Conservation (phyloP, 768 basidiomycete species). For the Mycena galopus region DNA sequence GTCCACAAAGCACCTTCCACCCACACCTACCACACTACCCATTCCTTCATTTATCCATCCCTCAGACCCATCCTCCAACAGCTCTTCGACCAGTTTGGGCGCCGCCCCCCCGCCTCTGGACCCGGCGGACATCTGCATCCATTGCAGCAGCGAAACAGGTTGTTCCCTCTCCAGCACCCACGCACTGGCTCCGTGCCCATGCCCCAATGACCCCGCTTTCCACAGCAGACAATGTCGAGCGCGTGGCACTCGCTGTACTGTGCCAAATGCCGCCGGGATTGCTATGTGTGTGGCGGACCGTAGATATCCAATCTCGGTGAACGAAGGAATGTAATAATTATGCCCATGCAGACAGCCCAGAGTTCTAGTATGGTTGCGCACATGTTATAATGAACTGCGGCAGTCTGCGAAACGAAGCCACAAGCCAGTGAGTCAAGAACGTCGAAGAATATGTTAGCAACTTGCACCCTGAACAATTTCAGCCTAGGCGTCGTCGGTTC, state of each 20-base stretch:
- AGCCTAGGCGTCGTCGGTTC: too few species aligned
- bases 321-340: background rate
- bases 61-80: background rate
- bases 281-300: background rate
- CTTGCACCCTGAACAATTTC: too few species aligned
- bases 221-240: background rate
- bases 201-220: constrained; percentile 1
- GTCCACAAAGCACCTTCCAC: background rate
- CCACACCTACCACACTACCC: background rate
- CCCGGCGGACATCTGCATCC: background rate
- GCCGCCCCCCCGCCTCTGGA: background rate
- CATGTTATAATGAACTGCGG: too few species aligned
- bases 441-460: too few species aligned
- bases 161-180: background rate
- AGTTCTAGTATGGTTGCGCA: too few species aligned
- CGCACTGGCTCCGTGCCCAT: background rate
- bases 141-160: background rate
- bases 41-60: background rate
- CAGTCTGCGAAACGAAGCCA: too few species aligned
- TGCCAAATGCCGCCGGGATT: background rate
- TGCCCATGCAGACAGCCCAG: background rate
- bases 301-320: background rate
- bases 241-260: constrained; percentile 11
- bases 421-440: too few species aligned
- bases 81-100: background rate